Percentiles rank a stretch among this genome's conserved stretches.
Conservation (phyloP, 345 rosid species). For the Eucalyptus shirleyi region DNA sequence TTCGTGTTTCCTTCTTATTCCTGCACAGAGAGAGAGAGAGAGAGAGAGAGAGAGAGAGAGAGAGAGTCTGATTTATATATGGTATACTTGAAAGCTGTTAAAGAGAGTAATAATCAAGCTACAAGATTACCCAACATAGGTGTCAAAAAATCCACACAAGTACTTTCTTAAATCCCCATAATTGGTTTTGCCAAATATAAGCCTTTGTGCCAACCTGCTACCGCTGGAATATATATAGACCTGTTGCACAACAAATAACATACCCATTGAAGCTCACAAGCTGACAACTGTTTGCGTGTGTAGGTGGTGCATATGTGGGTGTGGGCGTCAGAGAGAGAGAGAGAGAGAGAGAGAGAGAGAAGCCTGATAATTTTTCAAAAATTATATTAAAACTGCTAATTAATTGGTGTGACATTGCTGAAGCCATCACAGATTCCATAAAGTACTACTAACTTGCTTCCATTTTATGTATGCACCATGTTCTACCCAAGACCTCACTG, state of each 20-base stretch:
- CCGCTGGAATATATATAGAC: slow-evolving; percentile 96
- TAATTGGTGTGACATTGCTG: neutral
- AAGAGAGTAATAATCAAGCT: neutral
- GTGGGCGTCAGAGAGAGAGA: neutral
- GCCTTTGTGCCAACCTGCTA: slow-evolving; percentile 92
- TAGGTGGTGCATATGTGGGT: neutral
- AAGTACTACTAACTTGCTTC: neutral
- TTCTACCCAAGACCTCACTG: neutral
- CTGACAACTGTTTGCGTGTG: neutral
- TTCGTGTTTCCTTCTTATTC: slow-evolving; percentile 60
- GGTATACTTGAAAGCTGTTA: neutral
- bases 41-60: neutral
- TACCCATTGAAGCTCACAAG: neutral
- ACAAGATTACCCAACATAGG: slow-evolving; percentile 55
- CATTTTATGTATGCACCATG: neutral
- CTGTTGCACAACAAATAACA: slow-evolving; percentile 13
- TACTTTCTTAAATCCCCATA: slow-evolving; percentile 80
- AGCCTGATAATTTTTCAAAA: neutral
- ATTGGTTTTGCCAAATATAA: slow-evolving; percentile 73
- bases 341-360: neutral
- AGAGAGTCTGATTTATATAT: neutral
- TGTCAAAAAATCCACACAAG: slow-evolving; percentile 78
- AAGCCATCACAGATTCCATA: neutral
- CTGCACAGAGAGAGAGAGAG: slow-evolving; percentile 17
- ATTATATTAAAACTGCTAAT: neutral